phyloP scores from a whole-genome alignment of 768 basidiomycete genomes.

The Lactarius quietus region DNA sequence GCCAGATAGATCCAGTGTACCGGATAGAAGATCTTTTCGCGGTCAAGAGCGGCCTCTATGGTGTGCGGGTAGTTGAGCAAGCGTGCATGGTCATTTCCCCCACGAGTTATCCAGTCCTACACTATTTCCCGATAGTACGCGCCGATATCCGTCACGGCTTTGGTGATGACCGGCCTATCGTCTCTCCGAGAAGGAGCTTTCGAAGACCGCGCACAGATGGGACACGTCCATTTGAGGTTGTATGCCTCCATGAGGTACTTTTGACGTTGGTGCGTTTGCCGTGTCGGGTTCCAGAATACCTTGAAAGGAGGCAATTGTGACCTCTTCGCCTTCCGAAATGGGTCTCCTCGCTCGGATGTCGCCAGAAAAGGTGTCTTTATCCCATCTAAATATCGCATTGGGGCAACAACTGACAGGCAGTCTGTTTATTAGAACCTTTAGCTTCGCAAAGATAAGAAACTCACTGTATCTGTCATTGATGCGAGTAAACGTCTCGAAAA shows the following conservation, averaged over 20 bases:
- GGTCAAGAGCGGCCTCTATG: neutral
- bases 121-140: constrained; percentile 11
- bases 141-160: neutral
- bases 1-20: constrained; percentile 8
- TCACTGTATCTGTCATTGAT: constrained; percentile 27
- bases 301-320: constrained; percentile 33
- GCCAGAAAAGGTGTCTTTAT: constrained; percentile 32
- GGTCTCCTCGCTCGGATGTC: constrained; percentile 31
- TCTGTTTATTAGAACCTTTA: too few relatives aligned
- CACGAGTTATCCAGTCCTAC: constrained; percentile 5
- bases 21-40: constrained; percentile 11
- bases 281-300: constrained; percentile 1
- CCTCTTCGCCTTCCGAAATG: constrained; percentile 35
- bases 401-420: constrained; percentile 30
- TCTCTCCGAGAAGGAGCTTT: constrained; percentile 19
- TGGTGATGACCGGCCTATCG: constrained; percentile 5
- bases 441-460: neutral
- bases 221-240: constrained; percentile 35
- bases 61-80: constrained; percentile 1
- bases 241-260: constrained; percentile 29
- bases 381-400: constrained; percentile 28
- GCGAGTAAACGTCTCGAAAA: constrained; percentile 29
- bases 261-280: constrained; percentile 33
- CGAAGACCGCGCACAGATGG: constrained; percentile 23
- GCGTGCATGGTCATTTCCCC: neutral